A percentile compares a stretch with the other conserved stretches of the same genome.
phyloP scores from a whole-genome alignment of 2,329 filamentous ascomycete species.

The Dothistroma septosporum region DNA sequence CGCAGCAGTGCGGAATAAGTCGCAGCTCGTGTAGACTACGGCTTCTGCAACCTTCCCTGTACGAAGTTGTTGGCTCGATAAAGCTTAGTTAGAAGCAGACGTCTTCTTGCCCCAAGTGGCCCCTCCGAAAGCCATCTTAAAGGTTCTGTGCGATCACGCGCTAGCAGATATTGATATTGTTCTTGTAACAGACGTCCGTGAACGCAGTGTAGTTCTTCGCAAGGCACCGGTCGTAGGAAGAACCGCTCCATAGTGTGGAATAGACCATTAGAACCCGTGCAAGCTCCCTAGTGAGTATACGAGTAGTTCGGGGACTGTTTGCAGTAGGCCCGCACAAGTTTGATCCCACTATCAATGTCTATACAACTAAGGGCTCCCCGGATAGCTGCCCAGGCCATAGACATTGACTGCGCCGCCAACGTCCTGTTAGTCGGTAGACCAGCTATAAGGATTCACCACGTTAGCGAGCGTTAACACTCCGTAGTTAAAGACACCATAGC shows the following conservation, averaged over 20 bases:
- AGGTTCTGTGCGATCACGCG: constrained; percentile 57
- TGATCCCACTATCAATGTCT: constrained; percentile 52
- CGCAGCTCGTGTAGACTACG: constrained; percentile 54
- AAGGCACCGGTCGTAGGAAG: constrained; percentile 50
- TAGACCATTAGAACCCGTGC: constrained; percentile 56
- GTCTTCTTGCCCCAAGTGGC: constrained; percentile 30
- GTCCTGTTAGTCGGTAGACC: constrained; percentile 58
- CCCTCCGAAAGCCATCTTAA: constrained; percentile 63
- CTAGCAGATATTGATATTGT: constrained; percentile 59
- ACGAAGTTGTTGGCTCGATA: neutral
- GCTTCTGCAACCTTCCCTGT: constrained; percentile 4
- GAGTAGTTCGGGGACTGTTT: constrained; percentile 37
- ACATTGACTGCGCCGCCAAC: constrained; percentile 51
- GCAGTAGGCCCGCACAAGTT: constrained; percentile 49
- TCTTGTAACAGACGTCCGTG: constrained; percentile 61
- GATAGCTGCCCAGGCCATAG: constrained; percentile 51
- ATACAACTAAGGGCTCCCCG: constrained; percentile 59
- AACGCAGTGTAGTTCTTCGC: constrained; percentile 42
- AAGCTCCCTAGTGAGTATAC: constrained; percentile 51
- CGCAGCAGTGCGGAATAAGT: constrained; percentile 60
- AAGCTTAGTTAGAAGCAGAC: neutral
- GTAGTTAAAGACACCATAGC: too few relatives aligned
- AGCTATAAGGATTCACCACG: constrained; percentile 45
- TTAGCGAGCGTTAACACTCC: too few relatives aligned
- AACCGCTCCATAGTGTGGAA: constrained; percentile 59